Base-by-base conservation (phyloP, 805 yeast genomes). In the Kazachstania bromeliacearum region DNA sequence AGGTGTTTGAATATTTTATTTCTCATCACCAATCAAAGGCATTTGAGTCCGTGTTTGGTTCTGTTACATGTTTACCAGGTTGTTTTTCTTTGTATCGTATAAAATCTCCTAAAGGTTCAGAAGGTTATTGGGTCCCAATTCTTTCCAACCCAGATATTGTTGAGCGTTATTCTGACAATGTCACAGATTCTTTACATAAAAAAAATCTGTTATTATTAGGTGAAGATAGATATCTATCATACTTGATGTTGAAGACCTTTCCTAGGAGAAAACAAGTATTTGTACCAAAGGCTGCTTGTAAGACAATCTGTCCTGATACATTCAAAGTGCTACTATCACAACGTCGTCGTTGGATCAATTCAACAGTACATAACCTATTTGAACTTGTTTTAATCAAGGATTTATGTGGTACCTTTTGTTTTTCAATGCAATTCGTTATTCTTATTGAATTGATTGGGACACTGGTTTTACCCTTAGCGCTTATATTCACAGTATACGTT, bases 301-400 rank as follows among this genome's bases (percentile, higher is more conserved):
- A 85, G 53, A 87, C 96, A 0, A 63, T 85, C 42, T 96, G 80
- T 12, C 96, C 96, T 0, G 82, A 79, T 47, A 69, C 69, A 34
- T 87, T 87, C 58, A 70, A 63, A 44, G 92, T 87, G 32, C 66
- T 87, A 44, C 66, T 87, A 31, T 87, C 95, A 1, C 96, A 87
- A 58, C 79, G 96, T 58, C 84, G 96, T 64, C 82, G 96, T 57
- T 87, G 96, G 96, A 87, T 87, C 49, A 87, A 87, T 59, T 87
- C 96, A 4, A 87, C 96, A 0, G 89, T 87, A 27, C 96, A 87
- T 60, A 87, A 87, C 54, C 71, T 87, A 59, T 72, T 88, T 77
- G 96, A 87, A 59, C 73, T 87, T 51, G 82, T 80, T 3, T 63
- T 85, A 43, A 88, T 87, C 15, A 75, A 77, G 36, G 95, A 87